phyloP scores from a whole-genome alignment of 768 basidiomycete genomes.

The Thelephora ganbajun region DNA sequence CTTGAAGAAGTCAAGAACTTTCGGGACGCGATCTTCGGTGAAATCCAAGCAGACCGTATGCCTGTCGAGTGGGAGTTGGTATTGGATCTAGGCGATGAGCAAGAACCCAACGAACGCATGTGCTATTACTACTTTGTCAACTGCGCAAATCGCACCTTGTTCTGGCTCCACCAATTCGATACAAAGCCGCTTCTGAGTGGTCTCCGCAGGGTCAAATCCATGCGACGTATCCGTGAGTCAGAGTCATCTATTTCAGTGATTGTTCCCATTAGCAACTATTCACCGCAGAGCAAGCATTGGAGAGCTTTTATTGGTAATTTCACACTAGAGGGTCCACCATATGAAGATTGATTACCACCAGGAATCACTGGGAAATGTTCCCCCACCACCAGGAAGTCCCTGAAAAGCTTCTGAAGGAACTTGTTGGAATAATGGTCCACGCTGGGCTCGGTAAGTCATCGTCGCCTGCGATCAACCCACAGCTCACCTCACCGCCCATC shows the following conservation, averaged over 20 bases:
- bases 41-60: neutral
- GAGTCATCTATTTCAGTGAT: conserved; percentile 38
- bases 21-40: neutral
- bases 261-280: conserved; percentile 20
- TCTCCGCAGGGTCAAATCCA: no score
- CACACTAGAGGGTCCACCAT: neutral
- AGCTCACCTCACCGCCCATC: neutral
- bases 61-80: neutral
- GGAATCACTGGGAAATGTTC: conserved; percentile 16
- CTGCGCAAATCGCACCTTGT: no score
- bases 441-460: conserved; percentile 26
- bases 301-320: conserved; percentile 12
- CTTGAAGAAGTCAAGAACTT: neutral
- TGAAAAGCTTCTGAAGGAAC: conserved; percentile 13
- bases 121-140: no score
- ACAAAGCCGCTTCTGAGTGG: no score
- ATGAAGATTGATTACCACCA: conserved; percentile 1
- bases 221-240: no score
- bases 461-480: neutral
- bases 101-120: neutral
- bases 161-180: no score
- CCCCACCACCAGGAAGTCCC: conserved; percentile 8
- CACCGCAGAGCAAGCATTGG: conserved; percentile 9
- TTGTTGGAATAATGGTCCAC: conserved; percentile 22
- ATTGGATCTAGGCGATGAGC: neutral